Base-by-base conservation (phyloP, 2,329 filamentous ascomycete genomes). In the Aureobasidium sp. region DNA sequence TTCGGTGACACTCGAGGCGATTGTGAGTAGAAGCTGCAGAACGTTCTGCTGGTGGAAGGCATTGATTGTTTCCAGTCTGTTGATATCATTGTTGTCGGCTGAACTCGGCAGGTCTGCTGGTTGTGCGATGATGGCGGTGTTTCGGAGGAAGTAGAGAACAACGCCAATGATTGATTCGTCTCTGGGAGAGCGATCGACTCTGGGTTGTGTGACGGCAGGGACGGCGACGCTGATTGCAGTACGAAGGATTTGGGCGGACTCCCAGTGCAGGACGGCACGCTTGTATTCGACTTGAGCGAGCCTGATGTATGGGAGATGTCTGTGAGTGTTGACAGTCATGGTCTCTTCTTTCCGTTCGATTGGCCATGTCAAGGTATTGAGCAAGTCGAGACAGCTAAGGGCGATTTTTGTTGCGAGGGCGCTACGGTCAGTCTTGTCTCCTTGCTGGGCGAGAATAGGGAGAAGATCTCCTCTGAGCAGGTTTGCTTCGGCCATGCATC, bases 131-230 rank as follows among this genome's bases (percentile, higher is more conserved):
- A 93, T 87, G 59, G 88, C 87, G 32, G 97, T 82, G 69, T 99
- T 99, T 36, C 93, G 86, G 53, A 97, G 78, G 67, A 97, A 88
- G 74, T 94, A 95, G 9, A 99, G 78, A 53, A 95, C 82, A 37
- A 99, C 83, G 72, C 91, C 94, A 72, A 99, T 91, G 68, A 97
- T 92, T 52, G 90, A 91, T 69, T 96, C 90, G 68, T 99, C 93
- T 68, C 92, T 83, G 27, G 84, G 78, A 36, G 84, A 86, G 61
- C 94, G 81, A 69, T 97, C 91, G 30, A 86, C 84, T 65, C 88
- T 84, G 1, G 89, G 81, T 30, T 89, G 76, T 2, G 91, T 90
- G 84, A 99, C 93, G 25, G 91, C 87, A 1, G 94, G 92, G 25
- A 99, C 78, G 0, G 89, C 91, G 57, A 90, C 83, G 64, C 91